Evolutionary conservation across 2,329 filamentous ascomycete genomes (phyloP).

Genomic region (Arthrobotrys entomopaga): DNA sequence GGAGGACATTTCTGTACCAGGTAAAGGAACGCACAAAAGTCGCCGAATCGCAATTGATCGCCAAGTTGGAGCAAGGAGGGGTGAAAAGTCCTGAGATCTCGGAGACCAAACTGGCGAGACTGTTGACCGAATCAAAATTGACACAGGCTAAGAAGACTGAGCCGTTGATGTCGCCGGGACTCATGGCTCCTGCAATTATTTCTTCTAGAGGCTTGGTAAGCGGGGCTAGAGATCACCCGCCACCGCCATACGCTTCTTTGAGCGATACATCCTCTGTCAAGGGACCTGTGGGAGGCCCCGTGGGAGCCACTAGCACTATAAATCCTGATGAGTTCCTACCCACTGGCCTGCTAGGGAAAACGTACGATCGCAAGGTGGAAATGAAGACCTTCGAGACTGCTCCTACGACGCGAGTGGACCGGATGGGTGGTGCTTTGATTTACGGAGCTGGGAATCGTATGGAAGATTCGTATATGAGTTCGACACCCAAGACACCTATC

Average conservation of each 20-base stretch:
- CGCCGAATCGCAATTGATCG: conserved; percentile 36
- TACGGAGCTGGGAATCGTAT: conserved; percentile 33
- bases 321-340: conserved; percentile 25
- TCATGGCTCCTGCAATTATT: conserved; percentile 17
- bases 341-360: conserved; percentile 30
- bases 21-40: conserved; percentile 29
- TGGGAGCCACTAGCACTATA: too few relatives aligned
- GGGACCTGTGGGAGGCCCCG: neutral
- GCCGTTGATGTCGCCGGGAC: conserved; percentile 29
- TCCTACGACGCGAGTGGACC: conserved; percentile 9
- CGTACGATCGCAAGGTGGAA: conserved; percentile 49
- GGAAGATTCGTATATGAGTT: conserved; percentile 21
- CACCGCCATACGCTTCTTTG: conserved; percentile 21
- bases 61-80: conserved; percentile 41
- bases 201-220: conserved; percentile 9
- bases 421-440: conserved; percentile 31
- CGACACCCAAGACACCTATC: conserved; percentile 40
- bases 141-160: conserved; percentile 31
- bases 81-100: conserved; percentile 34
- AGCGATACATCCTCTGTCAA: conserved; percentile 21
- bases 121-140: conserved; percentile 46
- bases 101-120: conserved; percentile 42
- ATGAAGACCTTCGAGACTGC: conserved; percentile 28
- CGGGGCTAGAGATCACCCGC: conserved; percentile 22
- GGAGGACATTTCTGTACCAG: conserved; percentile 39